Evolutionary conservation across 768 basidiomycete genomes (phyloP).

Genomic region (Porphyrellus cyaneotinctus): DNA sequence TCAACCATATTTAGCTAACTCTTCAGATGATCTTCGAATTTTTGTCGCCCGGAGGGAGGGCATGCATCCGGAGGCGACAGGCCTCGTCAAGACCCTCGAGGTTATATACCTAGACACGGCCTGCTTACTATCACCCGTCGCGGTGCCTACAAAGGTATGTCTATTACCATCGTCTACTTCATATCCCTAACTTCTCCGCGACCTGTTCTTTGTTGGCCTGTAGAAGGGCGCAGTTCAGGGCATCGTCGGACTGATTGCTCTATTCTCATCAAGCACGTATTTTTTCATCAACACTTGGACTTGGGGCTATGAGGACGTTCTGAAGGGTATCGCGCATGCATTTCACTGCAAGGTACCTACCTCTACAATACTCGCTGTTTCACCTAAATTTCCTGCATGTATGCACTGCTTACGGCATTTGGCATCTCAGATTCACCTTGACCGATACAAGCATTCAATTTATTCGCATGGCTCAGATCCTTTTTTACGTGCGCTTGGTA

Average conservation of each 20-base stretch:
- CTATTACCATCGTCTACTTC: no score
- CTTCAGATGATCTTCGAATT: conserved; percentile 23
- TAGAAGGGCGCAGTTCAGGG: conserved; percentile 66
- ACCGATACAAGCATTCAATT: conserved; percentile 78
- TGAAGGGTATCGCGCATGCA: conserved; percentile 65
- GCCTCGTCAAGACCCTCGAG: conserved; percentile 51
- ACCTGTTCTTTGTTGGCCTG: not conserved
- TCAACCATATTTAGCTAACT: conserved; percentile 57
- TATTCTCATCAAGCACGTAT: conserved; percentile 59
- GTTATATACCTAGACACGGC: conserved; percentile 85
- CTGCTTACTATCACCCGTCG: conserved; percentile 46
- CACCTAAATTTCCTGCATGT: conserved; percentile 1
- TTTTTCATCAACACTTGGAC: conserved; percentile 96
- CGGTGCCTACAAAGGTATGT: conserved; percentile 59
- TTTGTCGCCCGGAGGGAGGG: conserved; percentile 25
- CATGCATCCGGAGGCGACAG: conserved; percentile 18
- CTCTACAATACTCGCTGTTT: not conserved
- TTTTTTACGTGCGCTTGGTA: conserved; percentile 55
- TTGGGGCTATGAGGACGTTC: conserved; percentile 91
- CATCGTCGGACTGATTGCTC: conserved; percentile 62
- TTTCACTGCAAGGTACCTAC: conserved; percentile 58
- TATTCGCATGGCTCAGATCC: conserved; percentile 58
- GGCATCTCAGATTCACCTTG: conserved; percentile 70
- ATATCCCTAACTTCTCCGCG: not conserved
- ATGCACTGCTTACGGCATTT: conserved; percentile 4